Percentiles rank a stretch among this genome's conserved stretches.
These are phyloP conservation scores for Eutrema salsugineum DNA, from an alignment of 441 rosid species.

Conservation along the genomic window DNA sequence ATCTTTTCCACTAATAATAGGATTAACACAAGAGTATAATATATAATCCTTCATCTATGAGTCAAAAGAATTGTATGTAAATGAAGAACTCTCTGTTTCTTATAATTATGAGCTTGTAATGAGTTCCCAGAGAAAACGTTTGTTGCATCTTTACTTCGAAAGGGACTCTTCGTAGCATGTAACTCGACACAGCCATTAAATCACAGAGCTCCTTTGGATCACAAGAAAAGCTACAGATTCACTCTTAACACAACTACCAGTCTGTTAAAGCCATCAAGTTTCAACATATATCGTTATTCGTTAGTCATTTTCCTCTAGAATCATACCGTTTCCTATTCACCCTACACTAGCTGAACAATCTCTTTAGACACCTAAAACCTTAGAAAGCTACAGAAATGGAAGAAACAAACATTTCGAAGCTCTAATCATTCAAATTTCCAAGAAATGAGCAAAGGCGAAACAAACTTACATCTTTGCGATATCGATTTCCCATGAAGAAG, in stretches of 20 bases:
- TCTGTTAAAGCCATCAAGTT: neutral
- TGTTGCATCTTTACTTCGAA: neutral
- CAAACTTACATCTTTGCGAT: conserved; percentile 71
- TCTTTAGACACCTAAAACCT: neutral
- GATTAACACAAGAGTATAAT: neutral
- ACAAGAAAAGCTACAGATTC: neutral
- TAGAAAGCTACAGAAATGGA: neutral
- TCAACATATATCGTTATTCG: neutral
- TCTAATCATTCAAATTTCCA: neutral
- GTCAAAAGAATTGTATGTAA: neutral
- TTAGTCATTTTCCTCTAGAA: neutral
- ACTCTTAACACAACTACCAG: neutral
- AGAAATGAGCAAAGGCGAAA: neutral
- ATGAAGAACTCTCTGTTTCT: neutral
- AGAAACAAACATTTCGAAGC: neutral
- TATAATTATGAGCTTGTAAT: neutral
- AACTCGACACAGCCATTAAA: neutral
- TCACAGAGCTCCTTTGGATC: neutral
- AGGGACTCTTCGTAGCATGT: neutral
- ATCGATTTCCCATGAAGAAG: conserved; percentile 98
- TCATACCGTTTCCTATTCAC: neutral
- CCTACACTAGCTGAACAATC: neutral
- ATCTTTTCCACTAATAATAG: neutral
- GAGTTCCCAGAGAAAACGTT: neutral
- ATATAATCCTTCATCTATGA: neutral